phyloP scores from a whole-genome alignment of 2,329 filamentous ascomycete genomes.

The Xylaria arbuscula region DNA sequence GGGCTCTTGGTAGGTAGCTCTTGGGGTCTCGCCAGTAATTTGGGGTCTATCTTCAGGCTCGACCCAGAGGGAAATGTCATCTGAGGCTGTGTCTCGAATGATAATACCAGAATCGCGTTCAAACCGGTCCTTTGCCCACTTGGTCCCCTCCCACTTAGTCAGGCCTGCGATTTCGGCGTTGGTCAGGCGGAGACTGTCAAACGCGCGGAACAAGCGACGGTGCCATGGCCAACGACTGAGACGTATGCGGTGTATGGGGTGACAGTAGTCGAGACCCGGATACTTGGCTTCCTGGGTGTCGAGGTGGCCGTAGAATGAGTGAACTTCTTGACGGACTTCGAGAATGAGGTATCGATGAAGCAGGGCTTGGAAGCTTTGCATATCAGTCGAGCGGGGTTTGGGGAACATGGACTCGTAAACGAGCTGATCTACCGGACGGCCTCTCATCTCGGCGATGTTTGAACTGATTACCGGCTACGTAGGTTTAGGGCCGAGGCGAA shows the following conservation, averaged over 20 bases:
- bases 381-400: conserved; percentile 73
- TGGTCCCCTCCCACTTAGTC: conserved; percentile 85
- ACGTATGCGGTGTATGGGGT: conserved; percentile 79
- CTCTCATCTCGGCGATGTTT: conserved; percentile 69
- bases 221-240: conserved; percentile 82
- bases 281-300: conserved; percentile 85
- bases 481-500: conserved; percentile 14
- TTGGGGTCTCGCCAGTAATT: conserved; percentile 38
- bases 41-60: conserved; percentile 56
- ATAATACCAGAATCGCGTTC: conserved; percentile 77
- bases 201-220: conserved; percentile 78
- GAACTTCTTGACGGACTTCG: conserved; percentile 82
- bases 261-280: conserved; percentile 81
- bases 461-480: not conserved
- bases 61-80: conserved; percentile 73
- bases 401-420: conserved; percentile 81
- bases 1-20: conserved; percentile 49
- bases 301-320: conserved; percentile 81
- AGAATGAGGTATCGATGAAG: conserved; percentile 77
- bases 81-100: conserved; percentile 77
- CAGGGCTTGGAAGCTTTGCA: conserved; percentile 75
- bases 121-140: conserved; percentile 84
- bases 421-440: conserved; percentile 75
- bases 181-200: conserved; percentile 76
- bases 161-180: conserved; percentile 75